phyloP scores from a whole-genome alignment of 495 filamentous ascomycete genomes.

The Neurospora sublineolata region DNA sequence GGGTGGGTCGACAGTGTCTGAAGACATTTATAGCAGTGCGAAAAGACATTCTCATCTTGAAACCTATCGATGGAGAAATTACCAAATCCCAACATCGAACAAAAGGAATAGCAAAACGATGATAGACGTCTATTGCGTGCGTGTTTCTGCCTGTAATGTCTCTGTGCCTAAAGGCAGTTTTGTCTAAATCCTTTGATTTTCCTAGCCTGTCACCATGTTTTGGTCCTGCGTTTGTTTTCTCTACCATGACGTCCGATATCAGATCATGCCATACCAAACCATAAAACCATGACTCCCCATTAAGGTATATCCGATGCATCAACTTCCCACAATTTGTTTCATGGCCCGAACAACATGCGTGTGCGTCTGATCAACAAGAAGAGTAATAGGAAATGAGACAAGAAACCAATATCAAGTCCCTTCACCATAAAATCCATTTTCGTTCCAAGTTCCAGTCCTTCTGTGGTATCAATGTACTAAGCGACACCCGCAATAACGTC shows the following conservation, averaged over 20 bases:
- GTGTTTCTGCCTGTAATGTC: rapidly evolving
- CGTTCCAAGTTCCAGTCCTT: background rate
- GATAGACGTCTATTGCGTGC: background rate
- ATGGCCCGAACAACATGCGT: background rate
- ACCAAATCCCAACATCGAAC: too few relatives aligned
- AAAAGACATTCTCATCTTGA: too few relatives aligned
- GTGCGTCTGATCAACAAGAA: too few relatives aligned
- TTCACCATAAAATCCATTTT: background rate
- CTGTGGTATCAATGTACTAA: background rate
- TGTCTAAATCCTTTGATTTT: background rate
- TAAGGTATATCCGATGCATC: background rate
- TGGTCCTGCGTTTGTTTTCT: background rate
- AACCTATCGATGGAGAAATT: too few relatives aligned
- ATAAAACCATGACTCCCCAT: background rate
- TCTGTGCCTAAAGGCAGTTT: too few relatives aligned
- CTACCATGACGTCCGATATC: background rate
- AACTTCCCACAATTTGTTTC: background rate
- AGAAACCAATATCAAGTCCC: background rate
- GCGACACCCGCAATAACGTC: background rate
- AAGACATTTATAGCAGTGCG: too few relatives aligned
- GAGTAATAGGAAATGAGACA: background rate
- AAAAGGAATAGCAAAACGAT: too few relatives aligned
- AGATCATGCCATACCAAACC: background rate
- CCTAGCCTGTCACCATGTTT: background rate
- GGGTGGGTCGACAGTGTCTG: too few relatives aligned